Conservation (phyloP, 257 asterid genomes). For the Asclepias syriaca region DNA sequence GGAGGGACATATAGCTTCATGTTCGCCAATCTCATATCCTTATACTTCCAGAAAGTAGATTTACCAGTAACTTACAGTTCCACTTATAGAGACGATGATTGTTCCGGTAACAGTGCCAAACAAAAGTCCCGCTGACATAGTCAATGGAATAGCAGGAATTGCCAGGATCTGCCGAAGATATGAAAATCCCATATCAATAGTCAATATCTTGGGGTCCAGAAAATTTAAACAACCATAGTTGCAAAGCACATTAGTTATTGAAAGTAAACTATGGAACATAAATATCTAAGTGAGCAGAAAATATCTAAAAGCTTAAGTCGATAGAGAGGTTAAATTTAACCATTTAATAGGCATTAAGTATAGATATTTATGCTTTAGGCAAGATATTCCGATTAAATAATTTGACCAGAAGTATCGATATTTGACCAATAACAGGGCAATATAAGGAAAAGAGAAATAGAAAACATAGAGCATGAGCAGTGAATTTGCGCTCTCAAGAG, state of each 20-base stretch:
- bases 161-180: conserved; percentile 69
- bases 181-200: conserved; percentile 2
- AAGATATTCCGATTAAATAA: not conserved
- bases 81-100: conserved; percentile 82
- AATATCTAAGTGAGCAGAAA: not conserved
- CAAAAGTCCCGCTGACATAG: conserved; percentile 96
- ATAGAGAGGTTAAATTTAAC: no score
- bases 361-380: not conserved
- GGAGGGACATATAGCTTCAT: conserved; percentile 16
- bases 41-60: conserved; percentile 11
- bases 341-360: no score
- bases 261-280: not conserved
- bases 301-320: no score
- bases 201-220: not conserved
- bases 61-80: conserved; percentile 61
- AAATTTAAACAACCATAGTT: not conserved
- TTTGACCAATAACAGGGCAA: not conserved
- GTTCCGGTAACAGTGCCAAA: conserved; percentile 87
- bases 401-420: not conserved
- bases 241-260: not conserved
- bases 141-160: conserved; percentile 91
- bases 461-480: not conserved
- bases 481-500: conserved; percentile 10
- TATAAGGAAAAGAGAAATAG: not conserved
- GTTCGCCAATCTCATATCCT: conserved; percentile 11